Evolutionary conservation across 371 early-diverging fungal genomes (phyloP).

Genomic region (Mucor indicus): DNA sequence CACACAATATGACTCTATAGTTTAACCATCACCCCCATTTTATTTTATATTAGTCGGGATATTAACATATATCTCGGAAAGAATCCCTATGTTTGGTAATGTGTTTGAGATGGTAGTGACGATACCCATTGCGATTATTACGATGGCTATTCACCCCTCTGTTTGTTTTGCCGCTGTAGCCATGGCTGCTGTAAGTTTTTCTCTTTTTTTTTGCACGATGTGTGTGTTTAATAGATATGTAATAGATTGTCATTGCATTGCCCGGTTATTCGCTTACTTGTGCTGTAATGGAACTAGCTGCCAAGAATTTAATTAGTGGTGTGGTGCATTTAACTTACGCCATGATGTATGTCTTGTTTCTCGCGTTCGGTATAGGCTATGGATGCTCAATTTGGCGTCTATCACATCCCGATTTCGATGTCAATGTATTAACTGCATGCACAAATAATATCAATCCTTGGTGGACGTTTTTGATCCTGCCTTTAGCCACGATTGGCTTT

Average conservation of each 20-base stretch:
- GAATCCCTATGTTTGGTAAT: constrained; percentile 59
- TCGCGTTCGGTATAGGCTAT: constrained; percentile 73
- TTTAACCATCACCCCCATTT: too few relatives aligned
- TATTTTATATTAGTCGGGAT: constrained; percentile 50
- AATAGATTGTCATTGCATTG: constrained; percentile 57
- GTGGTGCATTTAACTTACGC: constrained; percentile 73
- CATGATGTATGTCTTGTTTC: constrained; percentile 68
- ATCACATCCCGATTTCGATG: constrained; percentile 12
- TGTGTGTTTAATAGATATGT: background rate
- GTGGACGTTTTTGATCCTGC: constrained; percentile 32
- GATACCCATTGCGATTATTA: constrained; percentile 58
- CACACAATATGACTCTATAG: too few relatives aligned
- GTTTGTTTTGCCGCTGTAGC: constrained; percentile 61
- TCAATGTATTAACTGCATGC: constrained; percentile 17
- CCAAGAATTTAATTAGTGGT: constrained; percentile 80
- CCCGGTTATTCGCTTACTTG: constrained; percentile 73
- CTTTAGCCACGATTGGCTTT: constrained; percentile 21
- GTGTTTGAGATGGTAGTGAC: constrained; percentile 64
- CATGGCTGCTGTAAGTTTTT: constrained; percentile 43
- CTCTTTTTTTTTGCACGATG: background rate
- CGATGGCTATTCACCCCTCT: constrained; percentile 41
- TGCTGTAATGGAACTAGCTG: constrained; percentile 75
- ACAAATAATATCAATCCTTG: constrained; percentile 25
- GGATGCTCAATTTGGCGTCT: constrained; percentile 49
- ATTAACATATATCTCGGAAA: constrained; percentile 59